These are phyloP conservation scores for Volvox africanus DNA, from an alignment of 139 green algal genomes.

Conservation along the genomic window DNA sequence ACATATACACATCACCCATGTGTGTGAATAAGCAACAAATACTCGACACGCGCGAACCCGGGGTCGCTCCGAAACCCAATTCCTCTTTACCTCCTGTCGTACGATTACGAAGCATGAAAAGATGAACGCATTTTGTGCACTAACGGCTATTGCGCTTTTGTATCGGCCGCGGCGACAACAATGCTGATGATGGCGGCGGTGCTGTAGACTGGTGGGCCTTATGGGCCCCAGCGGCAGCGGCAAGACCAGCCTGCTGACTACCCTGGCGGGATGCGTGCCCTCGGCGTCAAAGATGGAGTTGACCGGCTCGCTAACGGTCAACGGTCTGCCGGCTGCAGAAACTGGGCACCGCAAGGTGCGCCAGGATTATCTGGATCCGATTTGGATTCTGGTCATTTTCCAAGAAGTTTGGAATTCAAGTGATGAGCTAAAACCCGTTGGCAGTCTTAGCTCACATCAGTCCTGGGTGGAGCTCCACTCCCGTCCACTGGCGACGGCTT, in stretches of 20 bases:
- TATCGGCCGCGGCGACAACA: not conserved
- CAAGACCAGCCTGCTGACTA: constrained; percentile 89
- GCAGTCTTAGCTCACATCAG: too few relatives aligned
- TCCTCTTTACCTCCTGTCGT: not conserved
- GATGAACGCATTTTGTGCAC: too few relatives aligned
- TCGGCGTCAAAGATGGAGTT: not conserved
- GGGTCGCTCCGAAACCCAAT: not conserved
- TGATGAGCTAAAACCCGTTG: too few relatives aligned
- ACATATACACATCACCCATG: too few relatives aligned
- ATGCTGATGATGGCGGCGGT: not conserved
- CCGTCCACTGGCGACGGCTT: too few relatives aligned
- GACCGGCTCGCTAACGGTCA: constrained; percentile 28
- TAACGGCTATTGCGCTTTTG: not conserved
- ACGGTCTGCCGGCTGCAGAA: constrained; percentile 29
- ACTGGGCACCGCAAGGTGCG: constrained; percentile 27
- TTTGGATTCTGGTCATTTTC: too few relatives aligned
- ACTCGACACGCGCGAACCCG: not conserved
- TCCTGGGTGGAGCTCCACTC: too few relatives aligned
- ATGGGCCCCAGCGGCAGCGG: constrained; percentile 68
- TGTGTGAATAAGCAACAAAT: not conserved
- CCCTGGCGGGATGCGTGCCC: constrained; percentile 82
- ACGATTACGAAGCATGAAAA: too few relatives aligned
- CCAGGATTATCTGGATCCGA: not conserved
- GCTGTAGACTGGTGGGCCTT: constrained; percentile 52
- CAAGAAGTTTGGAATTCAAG: too few relatives aligned